These are phyloP conservation scores for Pharnaceum exiguum DNA, from an alignment of 148 eudicot genomes.

Conservation along the genomic window DNA sequence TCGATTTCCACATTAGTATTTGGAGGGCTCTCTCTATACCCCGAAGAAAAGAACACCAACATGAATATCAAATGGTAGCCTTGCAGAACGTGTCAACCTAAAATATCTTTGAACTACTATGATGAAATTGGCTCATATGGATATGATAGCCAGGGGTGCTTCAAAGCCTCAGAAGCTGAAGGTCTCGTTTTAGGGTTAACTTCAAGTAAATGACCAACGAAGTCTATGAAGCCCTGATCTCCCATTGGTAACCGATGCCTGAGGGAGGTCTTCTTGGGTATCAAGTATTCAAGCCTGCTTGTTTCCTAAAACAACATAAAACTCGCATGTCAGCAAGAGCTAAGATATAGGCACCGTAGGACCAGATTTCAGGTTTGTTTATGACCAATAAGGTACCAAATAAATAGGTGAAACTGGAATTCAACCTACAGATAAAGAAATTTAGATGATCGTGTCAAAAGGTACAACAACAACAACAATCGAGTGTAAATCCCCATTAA, in stretches of 20 bases:
- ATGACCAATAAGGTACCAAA: too few relatives aligned
- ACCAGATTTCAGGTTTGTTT: too few relatives aligned
- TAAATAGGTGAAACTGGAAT: too few relatives aligned
- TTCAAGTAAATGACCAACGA: slow-evolving; percentile 81
- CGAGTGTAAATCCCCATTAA: too few relatives aligned
- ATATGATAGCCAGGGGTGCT: slow-evolving; percentile 95
- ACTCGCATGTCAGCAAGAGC: not conserved
- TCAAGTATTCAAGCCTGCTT: slow-evolving; percentile 84
- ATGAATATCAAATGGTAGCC: slow-evolving; percentile 6
- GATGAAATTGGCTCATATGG: slow-evolving; percentile 99
- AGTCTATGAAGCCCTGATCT: slow-evolving; percentile 99
- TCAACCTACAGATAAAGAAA: too few relatives aligned
- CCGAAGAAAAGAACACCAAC: not conserved
- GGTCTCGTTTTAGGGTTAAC: slow-evolving; percentile 89
- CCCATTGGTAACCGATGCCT: slow-evolving; percentile 97
- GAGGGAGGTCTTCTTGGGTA: slow-evolving; percentile 93
- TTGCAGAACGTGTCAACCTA: not conserved
- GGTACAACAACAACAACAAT: too few relatives aligned
- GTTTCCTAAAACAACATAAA: slow-evolving; percentile 57
- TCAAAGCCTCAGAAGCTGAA: slow-evolving; percentile 91
- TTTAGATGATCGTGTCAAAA: too few relatives aligned
- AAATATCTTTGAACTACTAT: slow-evolving; percentile 11
- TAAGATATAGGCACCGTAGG: not conserved
- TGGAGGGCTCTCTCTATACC: slow-evolving; percentile 6
- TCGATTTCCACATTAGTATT: not conserved